Base-by-base conservation (phyloP, 2,329 filamentous ascomycete genomes). In the Sporothrix mexicana region DNA sequence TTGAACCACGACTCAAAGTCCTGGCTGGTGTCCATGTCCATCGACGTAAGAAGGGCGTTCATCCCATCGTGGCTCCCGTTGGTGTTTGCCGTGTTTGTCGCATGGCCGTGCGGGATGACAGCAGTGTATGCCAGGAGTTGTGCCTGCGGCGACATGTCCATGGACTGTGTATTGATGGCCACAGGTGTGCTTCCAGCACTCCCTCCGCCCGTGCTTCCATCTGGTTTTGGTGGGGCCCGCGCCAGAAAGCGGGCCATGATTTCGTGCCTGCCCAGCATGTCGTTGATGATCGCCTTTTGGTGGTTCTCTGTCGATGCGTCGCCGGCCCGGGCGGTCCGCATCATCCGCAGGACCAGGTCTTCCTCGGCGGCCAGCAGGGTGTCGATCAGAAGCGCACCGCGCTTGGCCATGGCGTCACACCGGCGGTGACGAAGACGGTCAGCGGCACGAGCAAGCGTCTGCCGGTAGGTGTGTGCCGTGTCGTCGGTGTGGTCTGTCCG, bases 361-460 rank as follows among this genome's bases (percentile, higher is more conserved):
- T 76, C 74, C 12, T 77, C 76, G 23, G 74, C 75, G 0, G 73
- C 74, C 20, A 77, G 68, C 59, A 77, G 25, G 0, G 72, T 73
- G 45, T 77, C 74, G 47, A 76, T 76, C 15, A 77, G 70, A 8
- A 62, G 30, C 0, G 76, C 75, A 15, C 74, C 76, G 5, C 73
- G 74, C 13, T 71, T 41, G 9, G 75, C 76, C 15, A 77, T 72
- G 20, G 71, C 72, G 41, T 77, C 76, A 55, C 72, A 70, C 3
- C 70, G 59, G 1, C 76, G 71, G 3, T 57, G 15, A 4, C 74
- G 74, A n/a, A 77, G 73, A 1, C 75, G 71, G 8, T 74, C 72
- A 13, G 73, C 74, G 0, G 71, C 73, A 0, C 71, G 70, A 8
- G 61, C 64, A 15, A 76, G 59, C 71, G 74, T 72, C 49, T 76